Evolutionary conservation across 2,329 filamentous ascomycete genomes (phyloP), one percentile per base, ranked within the genome.

Genomic region (Trichophyton mentagrophytes): DNA sequence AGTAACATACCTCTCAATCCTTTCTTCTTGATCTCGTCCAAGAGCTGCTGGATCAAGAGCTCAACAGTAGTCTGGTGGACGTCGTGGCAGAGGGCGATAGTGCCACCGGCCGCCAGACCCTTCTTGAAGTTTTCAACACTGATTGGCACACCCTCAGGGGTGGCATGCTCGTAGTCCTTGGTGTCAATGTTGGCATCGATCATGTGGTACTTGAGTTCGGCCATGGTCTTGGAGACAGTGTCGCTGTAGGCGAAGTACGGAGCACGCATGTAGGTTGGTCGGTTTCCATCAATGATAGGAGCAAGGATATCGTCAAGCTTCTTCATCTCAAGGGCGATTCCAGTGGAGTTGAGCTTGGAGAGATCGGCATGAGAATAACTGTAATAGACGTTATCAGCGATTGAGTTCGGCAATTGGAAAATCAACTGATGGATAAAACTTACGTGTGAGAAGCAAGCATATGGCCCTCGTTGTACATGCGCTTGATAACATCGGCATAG

Each of bases 231-330:
- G 3, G 74, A 65, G 13, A 73, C 72, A 1, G 65, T 57, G 7
- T 64, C 68, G 40, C 70, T 71, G 49, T 71, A 70, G 3, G 66
- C 67, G 17, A 76, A 70, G 65, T 73, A 80, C 1, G 78, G 78
- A 0, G 77, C 71, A 6, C 78, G 72, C 74, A 79, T 78, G 65
- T 80, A 80, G 1, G 72, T 75, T 0, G 78, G 78, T 36, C 72
- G 72, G 55, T 71, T 69, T 36, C 78, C 77, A 17, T 36, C 27
- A 33, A 79, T 65, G 53, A 78, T 73, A 27, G 69, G 67, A 36
- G 61, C 33, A 56, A 79, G 67, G 0, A 73, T 71, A 15, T 66
- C 65, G 65, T 80, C 77, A 3, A 77, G 70, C 17, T 68, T 61
- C 9, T 65, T 68, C 74, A 79, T 78, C 65, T 80, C 69, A 0